A percentile compares a stretch with the other conserved stretches of the same genome.
phyloP scores from a whole-genome alignment of 1,139 yeast genomes.

The Scheffersomyces cryptocercus region DNA sequence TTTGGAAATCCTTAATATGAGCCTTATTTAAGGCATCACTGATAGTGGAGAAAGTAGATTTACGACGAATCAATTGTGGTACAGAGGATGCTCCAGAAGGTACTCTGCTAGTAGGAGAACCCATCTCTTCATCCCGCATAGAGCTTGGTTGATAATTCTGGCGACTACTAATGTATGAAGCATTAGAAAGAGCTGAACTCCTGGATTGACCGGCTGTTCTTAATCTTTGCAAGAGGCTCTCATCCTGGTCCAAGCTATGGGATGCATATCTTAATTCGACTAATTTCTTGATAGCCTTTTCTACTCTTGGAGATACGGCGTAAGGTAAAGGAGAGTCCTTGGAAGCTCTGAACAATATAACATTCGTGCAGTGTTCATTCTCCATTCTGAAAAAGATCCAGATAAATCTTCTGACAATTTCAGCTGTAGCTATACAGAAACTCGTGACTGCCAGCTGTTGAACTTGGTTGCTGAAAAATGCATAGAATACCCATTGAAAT shows the following conservation, averaged over 20 bases:
- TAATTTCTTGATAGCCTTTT: conserved; percentile 40
- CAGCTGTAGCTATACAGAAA: conserved; percentile 80
- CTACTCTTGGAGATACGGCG: conserved; percentile 42
- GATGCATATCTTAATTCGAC: conserved; percentile 34
- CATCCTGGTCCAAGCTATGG: background rate
- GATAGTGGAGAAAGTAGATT: conserved; percentile 43
- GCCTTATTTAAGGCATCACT: conserved; percentile 73
- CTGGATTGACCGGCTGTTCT: conserved; percentile 2
- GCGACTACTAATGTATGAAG: background rate
- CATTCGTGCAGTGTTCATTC: conserved; percentile 93
- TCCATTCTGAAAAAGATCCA: conserved; percentile 95
- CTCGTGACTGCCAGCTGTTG: conserved; percentile 93
- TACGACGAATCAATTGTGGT: conserved; percentile 23
- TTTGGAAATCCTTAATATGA: conserved; percentile 86
- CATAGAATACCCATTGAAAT: conserved; percentile 90
- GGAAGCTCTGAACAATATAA: conserved; percentile 78
- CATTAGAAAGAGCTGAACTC: background rate
- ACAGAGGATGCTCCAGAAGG: conserved; percentile 7
- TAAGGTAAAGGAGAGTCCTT: conserved; percentile 87
- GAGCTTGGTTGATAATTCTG: background rate
- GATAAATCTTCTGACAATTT: conserved; percentile 73
- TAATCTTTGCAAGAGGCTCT: background rate
- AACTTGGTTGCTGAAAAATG: conserved; percentile 66
- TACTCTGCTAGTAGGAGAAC: conserved; percentile 10
- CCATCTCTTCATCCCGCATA: conserved; percentile 12